A percentile compares a stretch with the other conserved stretches of the same genome.
Conservation (phyloP, 2,329 filamentous ascomycete genomes). For the Epichloe sp. region DNA sequence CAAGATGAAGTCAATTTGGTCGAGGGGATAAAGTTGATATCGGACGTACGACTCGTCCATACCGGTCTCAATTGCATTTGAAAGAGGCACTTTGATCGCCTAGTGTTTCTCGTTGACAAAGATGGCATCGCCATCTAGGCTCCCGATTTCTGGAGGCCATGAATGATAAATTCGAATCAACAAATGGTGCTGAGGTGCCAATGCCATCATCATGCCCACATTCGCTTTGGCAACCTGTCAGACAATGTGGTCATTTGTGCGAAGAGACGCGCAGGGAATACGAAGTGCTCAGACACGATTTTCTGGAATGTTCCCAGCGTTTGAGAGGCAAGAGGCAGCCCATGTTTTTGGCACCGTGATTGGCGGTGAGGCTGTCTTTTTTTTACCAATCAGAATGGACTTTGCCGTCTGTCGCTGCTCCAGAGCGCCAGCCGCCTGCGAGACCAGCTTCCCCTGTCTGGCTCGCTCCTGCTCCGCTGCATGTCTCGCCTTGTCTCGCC, state of each 20-base stretch:
- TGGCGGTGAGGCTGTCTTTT: neutral
- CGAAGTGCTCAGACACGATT: neutral
- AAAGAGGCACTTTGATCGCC: neutral
- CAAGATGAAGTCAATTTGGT: neutral
- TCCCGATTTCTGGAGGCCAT: no score
- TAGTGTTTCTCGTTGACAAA: neutral
- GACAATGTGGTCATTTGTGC: neutral
- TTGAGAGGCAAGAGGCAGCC: neutral
- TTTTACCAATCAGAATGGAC: conserved; percentile 4
- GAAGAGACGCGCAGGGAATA: neutral
- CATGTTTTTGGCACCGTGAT: conserved; percentile 5
- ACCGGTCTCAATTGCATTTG: neutral
- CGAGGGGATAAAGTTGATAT: neutral
- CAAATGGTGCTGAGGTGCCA: neutral
- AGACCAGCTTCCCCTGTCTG: neutral
- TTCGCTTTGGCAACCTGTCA: neutral
- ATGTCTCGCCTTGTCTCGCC: conserved; percentile 6
- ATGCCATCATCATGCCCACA: neutral
- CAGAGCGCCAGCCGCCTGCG: neutral
- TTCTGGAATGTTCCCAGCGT: no score
- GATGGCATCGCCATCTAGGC: no score
- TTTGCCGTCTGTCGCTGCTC: neutral
- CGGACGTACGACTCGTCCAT: neutral
- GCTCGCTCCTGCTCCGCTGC: conserved; percentile 1
- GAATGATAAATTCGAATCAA: neutral